Evolutionary conservation across 2,329 filamentous ascomycete genomes (phyloP), one percentile per base, ranked within the genome.

Genomic region (Monilinia laxa): DNA sequence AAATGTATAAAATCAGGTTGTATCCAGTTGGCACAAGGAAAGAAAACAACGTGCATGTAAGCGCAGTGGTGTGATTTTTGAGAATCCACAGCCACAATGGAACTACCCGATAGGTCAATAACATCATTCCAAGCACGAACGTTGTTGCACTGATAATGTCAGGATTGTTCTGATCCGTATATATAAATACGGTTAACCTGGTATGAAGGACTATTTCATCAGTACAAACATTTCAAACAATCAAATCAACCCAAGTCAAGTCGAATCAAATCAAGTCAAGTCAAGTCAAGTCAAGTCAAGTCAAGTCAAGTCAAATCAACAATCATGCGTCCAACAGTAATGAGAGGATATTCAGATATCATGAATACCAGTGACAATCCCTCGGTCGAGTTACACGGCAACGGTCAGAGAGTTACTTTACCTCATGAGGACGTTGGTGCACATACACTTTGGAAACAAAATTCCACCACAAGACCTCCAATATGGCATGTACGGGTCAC

Each of bases 401-500:
- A 70, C 54, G 72, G 71, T 35, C 67, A 71, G 42, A 70, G 70
- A 45, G 69, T 73, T 16, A 16, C 23, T 16, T 49, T 62, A 14
- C 57, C 68, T 9, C 35, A 69, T 4, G 68, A 70, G n/a, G 66
- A 68, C 16, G 28, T 16, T 20, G 57, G 57, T 35, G 52, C 69
- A n/a, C 67, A 72, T 25, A 69, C 67, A 14, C 65, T 74, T 14
- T 74, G 72, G 72, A 62, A 68, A 45, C 71, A 68, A 47, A 63
- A 67, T 3, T 62, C 31, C 14, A 40, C n/a, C 12, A 28, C 52
- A 31, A 53, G 65, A 42, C 62, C 68, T 35, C 72, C 72, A 23
- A 40, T 69, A 40, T 74, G 70, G 70, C 70, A 74, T 68, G 59
- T 74, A 31, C 62, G 67, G 5, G 67, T 74, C 14, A 71, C 59